These are phyloP conservation scores for Tetracladium marchalianum DNA, from an alignment of 495 filamentous ascomycete species.

Conservation along the genomic window DNA sequence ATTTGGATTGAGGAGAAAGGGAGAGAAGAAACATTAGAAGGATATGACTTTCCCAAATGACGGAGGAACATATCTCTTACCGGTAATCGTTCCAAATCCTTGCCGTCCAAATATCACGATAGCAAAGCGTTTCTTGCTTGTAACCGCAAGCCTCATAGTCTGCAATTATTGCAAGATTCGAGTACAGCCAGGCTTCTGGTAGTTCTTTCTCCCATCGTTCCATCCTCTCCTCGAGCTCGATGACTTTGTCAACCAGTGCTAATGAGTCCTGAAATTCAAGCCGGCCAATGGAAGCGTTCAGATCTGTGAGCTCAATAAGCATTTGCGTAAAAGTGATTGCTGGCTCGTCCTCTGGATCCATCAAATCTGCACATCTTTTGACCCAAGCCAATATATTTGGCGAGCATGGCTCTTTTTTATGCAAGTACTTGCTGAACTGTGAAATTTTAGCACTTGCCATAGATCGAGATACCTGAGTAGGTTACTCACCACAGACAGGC, in stretches of 20 bases:
- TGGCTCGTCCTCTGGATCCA: neutral
- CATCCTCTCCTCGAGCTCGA: conserved; percentile 7
- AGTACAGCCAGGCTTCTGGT: conserved; percentile 6
- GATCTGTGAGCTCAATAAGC: neutral
- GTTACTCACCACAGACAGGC: conserved; percentile 8
- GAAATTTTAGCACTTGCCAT: too few relatives aligned
- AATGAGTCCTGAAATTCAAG: neutral
- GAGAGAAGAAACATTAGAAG: neutral
- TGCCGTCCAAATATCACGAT: conserved; percentile 5
- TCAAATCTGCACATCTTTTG: neutral
- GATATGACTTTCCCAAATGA: neutral
- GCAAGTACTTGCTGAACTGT: conserved; percentile 12
- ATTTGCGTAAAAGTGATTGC: conserved; percentile 3
- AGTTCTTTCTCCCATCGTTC: conserved; percentile 11
- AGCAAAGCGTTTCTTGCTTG: neutral
- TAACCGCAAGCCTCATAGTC: neutral
- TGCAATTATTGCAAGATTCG: neutral
- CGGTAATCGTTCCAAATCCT: neutral
- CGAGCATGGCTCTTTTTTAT: neutral
- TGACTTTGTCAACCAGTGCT: neutral
- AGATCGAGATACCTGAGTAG: neutral
- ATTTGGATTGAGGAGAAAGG: conserved; percentile 1
- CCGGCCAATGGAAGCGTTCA: conserved; percentile 1
- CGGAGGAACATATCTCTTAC: neutral
- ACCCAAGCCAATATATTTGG: neutral